Percentiles rank a stretch among this genome's conserved stretches.
phyloP scores from a whole-genome alignment of 495 filamentous ascomycete species.

The Entonaema liquescens region DNA sequence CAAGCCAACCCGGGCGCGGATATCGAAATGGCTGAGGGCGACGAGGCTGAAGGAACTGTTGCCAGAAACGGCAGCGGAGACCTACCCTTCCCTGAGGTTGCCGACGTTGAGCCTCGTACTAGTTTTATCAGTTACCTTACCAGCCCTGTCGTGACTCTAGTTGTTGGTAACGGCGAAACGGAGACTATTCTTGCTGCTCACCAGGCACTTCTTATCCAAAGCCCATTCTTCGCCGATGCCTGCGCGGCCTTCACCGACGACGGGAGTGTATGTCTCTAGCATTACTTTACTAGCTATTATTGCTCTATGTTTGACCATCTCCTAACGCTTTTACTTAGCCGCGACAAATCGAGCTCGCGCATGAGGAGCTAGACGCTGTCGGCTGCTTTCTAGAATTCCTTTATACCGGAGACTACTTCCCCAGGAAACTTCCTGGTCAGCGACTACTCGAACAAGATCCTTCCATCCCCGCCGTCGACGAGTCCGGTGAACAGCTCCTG shows the following conservation, averaged over 20 bases:
- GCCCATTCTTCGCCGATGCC: constrained; percentile 74
- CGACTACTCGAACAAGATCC: constrained; percentile 66
- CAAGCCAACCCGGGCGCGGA: constrained; percentile 53
- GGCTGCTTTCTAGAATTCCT: constrained; percentile 91
- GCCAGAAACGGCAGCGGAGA: constrained; percentile 39
- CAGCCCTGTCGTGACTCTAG: constrained; percentile 80
- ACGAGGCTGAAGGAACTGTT: constrained; percentile 43
- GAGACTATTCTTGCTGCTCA: constrained; percentile 77
- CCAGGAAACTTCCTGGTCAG: constrained; percentile 66
- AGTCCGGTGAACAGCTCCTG: constrained; percentile 77
- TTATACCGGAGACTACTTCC: constrained; percentile 92
- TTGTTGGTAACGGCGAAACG: constrained; percentile 70
- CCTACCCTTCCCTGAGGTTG: constrained; percentile 55
- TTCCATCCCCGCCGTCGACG: constrained; percentile 66
- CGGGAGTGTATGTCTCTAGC: constrained; percentile 51
- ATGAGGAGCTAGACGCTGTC: constrained; percentile 81
- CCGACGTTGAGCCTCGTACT: constrained; percentile 52
- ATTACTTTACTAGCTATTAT: not conserved
- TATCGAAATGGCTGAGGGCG: constrained; percentile 59
- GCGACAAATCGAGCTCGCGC: constrained; percentile 71
- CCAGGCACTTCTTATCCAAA: constrained; percentile 75
- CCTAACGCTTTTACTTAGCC: constrained; percentile 50
- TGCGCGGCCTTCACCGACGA: constrained; percentile 66
- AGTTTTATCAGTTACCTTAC: constrained; percentile 69
- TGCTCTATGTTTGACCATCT: not conserved